These are phyloP conservation scores for Exophiala dermatitidis DNA, from an alignment of 2,329 filamentous ascomycete species.

Conservation along the genomic window DNA sequence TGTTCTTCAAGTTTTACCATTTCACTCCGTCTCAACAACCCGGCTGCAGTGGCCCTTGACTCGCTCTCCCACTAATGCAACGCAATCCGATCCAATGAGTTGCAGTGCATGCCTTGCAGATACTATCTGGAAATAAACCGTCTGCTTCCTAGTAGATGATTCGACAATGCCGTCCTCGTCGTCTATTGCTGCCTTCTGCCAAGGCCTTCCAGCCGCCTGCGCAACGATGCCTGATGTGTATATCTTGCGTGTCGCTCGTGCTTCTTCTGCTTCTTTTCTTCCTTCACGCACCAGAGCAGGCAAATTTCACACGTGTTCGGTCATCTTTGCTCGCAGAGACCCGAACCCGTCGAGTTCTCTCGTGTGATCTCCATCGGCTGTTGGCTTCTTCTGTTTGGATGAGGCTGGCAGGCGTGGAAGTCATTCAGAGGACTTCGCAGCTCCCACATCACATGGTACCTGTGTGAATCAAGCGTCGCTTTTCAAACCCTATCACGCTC, in stretches of 20 bases:
- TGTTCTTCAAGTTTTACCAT: no score
- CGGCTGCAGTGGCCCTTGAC: background rate
- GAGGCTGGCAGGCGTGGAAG: conserved; percentile 28
- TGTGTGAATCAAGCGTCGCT: conserved; percentile 41
- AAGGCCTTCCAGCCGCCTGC: conserved; percentile 20
- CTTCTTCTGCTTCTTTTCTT: conserved; percentile 15
- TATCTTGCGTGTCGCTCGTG: conserved; percentile 13
- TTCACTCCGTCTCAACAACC: no score
- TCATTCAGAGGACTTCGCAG: conserved; percentile 47
- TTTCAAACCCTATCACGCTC: conserved; percentile 35
- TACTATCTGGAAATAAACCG: conserved; percentile 16
- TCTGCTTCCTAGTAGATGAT: conserved; percentile 9
- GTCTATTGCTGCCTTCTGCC: conserved; percentile 16
- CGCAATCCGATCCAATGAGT: conserved; percentile 2
- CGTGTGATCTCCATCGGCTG: conserved; percentile 19
- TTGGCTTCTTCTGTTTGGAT: conserved; percentile 12
- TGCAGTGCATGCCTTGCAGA: background rate
- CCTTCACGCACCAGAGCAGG: conserved; percentile 27
- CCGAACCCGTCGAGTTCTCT: conserved; percentile 25
- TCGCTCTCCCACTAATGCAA: background rate
- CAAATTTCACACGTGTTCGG: conserved; percentile 23
- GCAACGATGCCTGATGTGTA: conserved; percentile 1
- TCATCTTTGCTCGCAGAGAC: conserved; percentile 20
- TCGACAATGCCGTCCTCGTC: conserved; percentile 14
- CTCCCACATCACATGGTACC: conserved; percentile 47